Conservation (phyloP, 768 basidiomycete species). For the Pleurotus eryngii region DNA sequence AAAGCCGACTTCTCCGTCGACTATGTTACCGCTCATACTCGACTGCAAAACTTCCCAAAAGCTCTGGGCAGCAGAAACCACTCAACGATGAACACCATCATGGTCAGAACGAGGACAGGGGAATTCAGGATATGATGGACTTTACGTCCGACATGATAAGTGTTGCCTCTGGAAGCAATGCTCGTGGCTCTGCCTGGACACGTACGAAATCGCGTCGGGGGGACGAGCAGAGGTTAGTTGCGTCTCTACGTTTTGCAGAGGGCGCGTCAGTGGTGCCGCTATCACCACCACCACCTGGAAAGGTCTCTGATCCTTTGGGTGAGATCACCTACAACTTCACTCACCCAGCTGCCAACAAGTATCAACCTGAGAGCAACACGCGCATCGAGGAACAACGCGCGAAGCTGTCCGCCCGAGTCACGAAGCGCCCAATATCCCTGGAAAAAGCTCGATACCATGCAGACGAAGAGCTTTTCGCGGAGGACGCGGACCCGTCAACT, state of each 20-base stretch:
- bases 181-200: constrained; percentile 29
- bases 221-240: constrained; percentile 34
- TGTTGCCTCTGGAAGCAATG: constrained; percentile 21
- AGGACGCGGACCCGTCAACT: constrained; percentile 11
- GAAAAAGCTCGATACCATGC: constrained; percentile 6
- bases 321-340: not conserved
- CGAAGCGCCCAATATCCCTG: constrained; percentile 11
- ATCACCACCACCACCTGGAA: not conserved
- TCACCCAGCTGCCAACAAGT: not conserved
- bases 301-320: not conserved
- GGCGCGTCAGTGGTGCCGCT: constrained; percentile 3
- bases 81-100: not conserved
- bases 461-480: constrained; percentile 13
- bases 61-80: not conserved
- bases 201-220: constrained; percentile 32
- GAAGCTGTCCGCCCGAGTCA: constrained; percentile 3
- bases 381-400: not conserved
- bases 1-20: not conserved
- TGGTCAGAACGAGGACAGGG: not conserved
- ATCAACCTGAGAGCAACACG: not conserved
- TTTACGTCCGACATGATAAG: constrained; percentile 31
- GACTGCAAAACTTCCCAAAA: not conserved
- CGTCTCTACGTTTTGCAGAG: constrained; percentile 12
- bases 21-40: constrained; percentile 6
- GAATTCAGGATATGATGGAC: constrained; percentile 8